A percentile compares a stretch with the other conserved stretches of the same genome.
These are phyloP conservation scores for Arabidopsis thaliana DNA, from an alignment of 345 rosid genomes.

Conservation along the genomic window TAIR10.1 NC_003070.9:7329501-7330000, in stretches of 20 bases:
- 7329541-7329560: background rate
- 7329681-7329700: conserved; percentile 5
- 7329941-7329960: background rate
- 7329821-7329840: too few species aligned
- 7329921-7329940: background rate
- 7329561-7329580: background rate
- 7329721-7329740: conserved; percentile 1
- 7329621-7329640: conserved; percentile 4
- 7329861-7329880: too few species aligned
- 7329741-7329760: conserved; percentile 27
- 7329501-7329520: conserved; percentile 33
- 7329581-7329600: background rate
- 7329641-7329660: background rate
- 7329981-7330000: conserved; percentile 30
- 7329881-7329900: too few species aligned
- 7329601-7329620: conserved; percentile 12
- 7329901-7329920: background rate
- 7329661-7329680: background rate
- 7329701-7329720: background rate
- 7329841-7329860: too few species aligned
- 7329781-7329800: background rate
- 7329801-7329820: background rate
- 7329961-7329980: background rate
- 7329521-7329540: background rate
- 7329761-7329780: background rate